Evolutionary conservation across 2,329 filamentous ascomycete genomes (phyloP).

Genomic region (Dryadomyces quercus-mongolicae): DNA sequence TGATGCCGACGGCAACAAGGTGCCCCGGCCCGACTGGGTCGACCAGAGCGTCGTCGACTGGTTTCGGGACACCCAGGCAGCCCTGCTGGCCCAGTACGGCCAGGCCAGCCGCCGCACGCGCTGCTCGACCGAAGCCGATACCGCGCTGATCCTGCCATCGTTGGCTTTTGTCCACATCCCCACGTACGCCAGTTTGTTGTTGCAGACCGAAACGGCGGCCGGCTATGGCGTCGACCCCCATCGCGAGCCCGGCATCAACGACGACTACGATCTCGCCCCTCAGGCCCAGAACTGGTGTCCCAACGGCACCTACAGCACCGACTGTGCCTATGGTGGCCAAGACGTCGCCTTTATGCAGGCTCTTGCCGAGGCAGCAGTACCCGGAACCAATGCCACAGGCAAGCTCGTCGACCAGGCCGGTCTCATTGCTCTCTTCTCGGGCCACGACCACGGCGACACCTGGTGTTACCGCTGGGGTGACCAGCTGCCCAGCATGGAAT

Average conservation of each 20-base stretch:
- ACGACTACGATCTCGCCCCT: conserved; percentile 18
- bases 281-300: conserved; percentile 22
- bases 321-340: conserved; percentile 24
- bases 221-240: conserved; percentile 15
- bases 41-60: conserved; percentile 29
- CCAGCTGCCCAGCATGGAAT: conserved; percentile 12
- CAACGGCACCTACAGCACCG: conserved; percentile 14
- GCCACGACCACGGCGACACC: conserved; percentile 47
- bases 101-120: background rate
- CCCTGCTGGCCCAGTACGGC: conserved; percentile 16
- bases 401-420: conserved; percentile 26
- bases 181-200: conserved; percentile 17
- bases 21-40: conserved; percentile 28
- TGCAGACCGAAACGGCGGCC: conserved; percentile 13
- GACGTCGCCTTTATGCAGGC: conserved; percentile 47
- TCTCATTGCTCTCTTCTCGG: conserved; percentile 39
- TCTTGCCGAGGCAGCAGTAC: conserved; percentile 27
- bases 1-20: conserved; percentile 8
- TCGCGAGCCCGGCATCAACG: conserved; percentile 22
- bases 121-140: background rate
- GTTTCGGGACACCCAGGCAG: conserved; percentile 25
- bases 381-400: conserved; percentile 21
- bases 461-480: conserved; percentile 32
- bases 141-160: conserved; percentile 23
- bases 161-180: conserved; percentile 39